Percentiles rank a stretch among this genome's conserved stretches.
Evolutionary conservation across 1,139 yeast species (phyloP).

Genomic region (Suhomyces ambrosiae): DNA sequence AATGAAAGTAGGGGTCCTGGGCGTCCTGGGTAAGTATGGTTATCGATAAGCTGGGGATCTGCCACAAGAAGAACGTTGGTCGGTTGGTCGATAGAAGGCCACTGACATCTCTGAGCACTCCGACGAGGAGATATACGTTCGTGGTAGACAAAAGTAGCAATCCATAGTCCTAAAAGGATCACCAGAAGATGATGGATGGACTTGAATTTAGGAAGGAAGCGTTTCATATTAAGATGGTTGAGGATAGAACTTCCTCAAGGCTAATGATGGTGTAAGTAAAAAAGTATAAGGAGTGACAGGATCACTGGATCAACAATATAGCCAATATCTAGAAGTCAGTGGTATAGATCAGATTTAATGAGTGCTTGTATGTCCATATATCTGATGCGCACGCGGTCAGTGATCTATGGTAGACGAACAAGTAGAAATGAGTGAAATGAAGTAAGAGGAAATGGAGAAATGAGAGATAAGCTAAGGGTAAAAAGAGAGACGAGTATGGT

Average conservation of each 20-base stretch:
- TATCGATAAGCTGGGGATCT: conserved; percentile 51
- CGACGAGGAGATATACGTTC: conserved; percentile 36
- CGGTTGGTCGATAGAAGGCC: conserved; percentile 26
- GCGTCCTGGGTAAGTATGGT: conserved; percentile 54
- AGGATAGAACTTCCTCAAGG: not conserved
- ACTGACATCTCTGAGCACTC: conserved; percentile 34
- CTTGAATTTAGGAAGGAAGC: conserved; percentile 25
- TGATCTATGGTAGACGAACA: too few relatives aligned
- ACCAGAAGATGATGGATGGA: conserved; percentile 30
- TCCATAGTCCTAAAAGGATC: conserved; percentile 27
- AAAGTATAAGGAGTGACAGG: not conserved
- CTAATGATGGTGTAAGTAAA: not conserved
- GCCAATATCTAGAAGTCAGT: too few relatives aligned
- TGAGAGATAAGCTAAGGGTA: too few relatives aligned
- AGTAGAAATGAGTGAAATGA: too few relatives aligned
- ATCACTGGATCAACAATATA: too few relatives aligned
- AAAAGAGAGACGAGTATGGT: too few relatives aligned
- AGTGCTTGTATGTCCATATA: too few relatives aligned
- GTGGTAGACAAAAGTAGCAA: conserved; percentile 32
- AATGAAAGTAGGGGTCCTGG: conserved; percentile 34
- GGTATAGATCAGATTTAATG: too few relatives aligned
- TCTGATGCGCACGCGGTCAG: too few relatives aligned
- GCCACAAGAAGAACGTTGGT: conserved; percentile 41
- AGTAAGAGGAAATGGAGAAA: too few relatives aligned
- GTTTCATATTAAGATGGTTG: not conserved